Percentiles rank a stretch among this genome's conserved stretches.
phyloP scores from a whole-genome alignment of 305 asterid genomes.

The Solanum hybrid region DNA sequence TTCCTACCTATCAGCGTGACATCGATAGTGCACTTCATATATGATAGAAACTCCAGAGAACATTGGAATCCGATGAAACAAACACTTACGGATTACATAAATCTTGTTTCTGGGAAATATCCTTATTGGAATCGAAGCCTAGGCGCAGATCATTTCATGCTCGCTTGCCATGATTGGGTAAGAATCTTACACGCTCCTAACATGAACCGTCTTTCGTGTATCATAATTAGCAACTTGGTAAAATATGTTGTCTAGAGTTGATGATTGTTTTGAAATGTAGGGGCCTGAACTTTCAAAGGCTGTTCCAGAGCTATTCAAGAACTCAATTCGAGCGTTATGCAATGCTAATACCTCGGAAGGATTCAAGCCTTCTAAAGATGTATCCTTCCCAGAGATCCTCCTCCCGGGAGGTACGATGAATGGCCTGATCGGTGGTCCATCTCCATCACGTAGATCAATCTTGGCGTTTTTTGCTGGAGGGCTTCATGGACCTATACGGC shows the following conservation, averaged over 20 bases:
- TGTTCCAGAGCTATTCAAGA: slow-evolving; percentile 56
- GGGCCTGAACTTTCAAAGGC: slow-evolving; percentile 86
- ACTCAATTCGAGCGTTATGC: slow-evolving; percentile 79
- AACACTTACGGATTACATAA: slow-evolving; percentile 47
- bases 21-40: slow-evolving; percentile 63
- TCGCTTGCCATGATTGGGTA: slow-evolving; percentile 97
- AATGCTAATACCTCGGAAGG: slow-evolving; percentile 83
- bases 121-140: slow-evolving; percentile 80
- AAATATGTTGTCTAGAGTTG: neutral
- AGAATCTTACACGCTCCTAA: neutral
- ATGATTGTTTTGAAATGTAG: slow-evolving; percentile 18
- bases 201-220: neutral
- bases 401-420: slow-evolving; percentile 55
- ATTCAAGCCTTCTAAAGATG: slow-evolving; percentile 61
- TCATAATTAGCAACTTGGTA: neutral
- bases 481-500: slow-evolving; percentile 76
- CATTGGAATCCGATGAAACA: slow-evolving; percentile 70
- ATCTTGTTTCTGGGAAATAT: slow-evolving; percentile 47
- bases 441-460: slow-evolving; percentile 59
- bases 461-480: slow-evolving; percentile 84
- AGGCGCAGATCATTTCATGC: slow-evolving; percentile 78
- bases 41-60: slow-evolving; percentile 20
- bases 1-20: slow-evolving; percentile 77
- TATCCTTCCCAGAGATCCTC: slow-evolving; percentile 76
- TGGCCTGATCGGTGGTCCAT: slow-evolving; percentile 67